Conservation (phyloP, 306 rosid genomes). For the Amphicarpaea edgeworthii region DNA sequence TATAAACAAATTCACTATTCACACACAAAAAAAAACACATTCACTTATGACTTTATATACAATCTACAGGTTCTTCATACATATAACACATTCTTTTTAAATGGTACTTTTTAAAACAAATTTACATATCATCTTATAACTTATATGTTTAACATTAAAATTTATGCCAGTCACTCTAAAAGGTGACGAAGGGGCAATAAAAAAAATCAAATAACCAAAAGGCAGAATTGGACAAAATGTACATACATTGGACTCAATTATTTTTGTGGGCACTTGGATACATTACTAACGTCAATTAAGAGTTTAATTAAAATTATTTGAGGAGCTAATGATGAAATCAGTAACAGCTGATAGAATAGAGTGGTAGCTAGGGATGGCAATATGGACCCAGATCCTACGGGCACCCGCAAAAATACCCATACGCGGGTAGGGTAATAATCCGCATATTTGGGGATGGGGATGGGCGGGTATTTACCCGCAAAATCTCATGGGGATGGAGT, state of each 20-base stretch:
- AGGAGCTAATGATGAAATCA: not conserved
- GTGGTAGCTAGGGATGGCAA: no score
- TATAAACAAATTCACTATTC: no score
- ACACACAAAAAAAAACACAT: no score
- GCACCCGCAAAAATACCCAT: no score
- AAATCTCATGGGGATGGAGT: no score
- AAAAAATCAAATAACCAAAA: not conserved
- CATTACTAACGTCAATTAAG: not conserved
- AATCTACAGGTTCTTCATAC: not conserved
- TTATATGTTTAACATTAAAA: not conserved
- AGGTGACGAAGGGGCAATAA: not conserved
- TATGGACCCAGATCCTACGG: no score
- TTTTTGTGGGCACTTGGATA: not conserved
- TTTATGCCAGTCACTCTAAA: not conserved
- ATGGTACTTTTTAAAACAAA: not conserved
- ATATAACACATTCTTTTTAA: not conserved
- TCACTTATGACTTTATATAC: no score
- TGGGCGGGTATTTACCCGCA: no score
- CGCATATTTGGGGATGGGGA: no score
- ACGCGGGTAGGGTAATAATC: no score
- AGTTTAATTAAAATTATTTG: not conserved
- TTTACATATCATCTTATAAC: not conserved
- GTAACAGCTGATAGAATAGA: not conserved
- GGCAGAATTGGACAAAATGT: slow-evolving; percentile 27
- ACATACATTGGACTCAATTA: not conserved